These are phyloP conservation scores for Pseudogymnoascus sp. DNA, from an alignment of 2,329 filamentous ascomycete species.

Conservation along the genomic window DNA sequence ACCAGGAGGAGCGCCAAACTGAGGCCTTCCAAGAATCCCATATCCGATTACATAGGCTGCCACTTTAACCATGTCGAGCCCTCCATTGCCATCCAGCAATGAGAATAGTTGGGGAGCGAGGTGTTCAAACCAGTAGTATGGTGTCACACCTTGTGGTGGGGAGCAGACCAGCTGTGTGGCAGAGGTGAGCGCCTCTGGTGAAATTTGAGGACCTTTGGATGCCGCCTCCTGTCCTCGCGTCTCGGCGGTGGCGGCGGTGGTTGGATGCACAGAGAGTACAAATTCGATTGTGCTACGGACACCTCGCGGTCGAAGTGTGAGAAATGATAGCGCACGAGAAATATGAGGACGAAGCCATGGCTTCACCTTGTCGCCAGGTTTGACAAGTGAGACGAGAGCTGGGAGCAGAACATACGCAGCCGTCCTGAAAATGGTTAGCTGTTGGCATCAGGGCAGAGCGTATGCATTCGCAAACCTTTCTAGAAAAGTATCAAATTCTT, in stretches of 20 bases:
- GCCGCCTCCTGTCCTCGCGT: constrained; percentile 16
- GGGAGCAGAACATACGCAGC: constrained; percentile 50
- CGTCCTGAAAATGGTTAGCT: constrained; percentile 21
- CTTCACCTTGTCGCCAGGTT: constrained; percentile 47
- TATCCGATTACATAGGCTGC: constrained; percentile 57
- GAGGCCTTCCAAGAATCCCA: constrained; percentile 56
- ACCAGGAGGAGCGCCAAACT: constrained; percentile 53
- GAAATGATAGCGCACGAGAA: constrained; percentile 46
- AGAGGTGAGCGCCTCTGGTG: constrained; percentile 58
- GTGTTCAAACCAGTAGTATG: constrained; percentile 47
- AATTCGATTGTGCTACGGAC: constrained; percentile 64
- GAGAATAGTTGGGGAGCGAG: constrained; percentile 53
- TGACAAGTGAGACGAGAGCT: constrained; percentile 54
- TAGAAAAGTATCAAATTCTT: not conserved
- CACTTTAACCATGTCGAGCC: constrained; percentile 48
- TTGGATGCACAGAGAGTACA: constrained; percentile 59
- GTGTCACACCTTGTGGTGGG: constrained; percentile 45
- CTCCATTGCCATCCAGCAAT: constrained; percentile 53
- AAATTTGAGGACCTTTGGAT: constrained; percentile 52
- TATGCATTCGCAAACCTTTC: not conserved
- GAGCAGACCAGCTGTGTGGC: constrained; percentile 54
- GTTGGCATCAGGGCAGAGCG: not conserved
- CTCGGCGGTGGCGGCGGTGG: constrained; percentile 13
- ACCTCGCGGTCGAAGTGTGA: constrained; percentile 55
- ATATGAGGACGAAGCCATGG: constrained; percentile 52